Conservation (phyloP, 108 stramenopile species). For the Skeletonema marinoi region DNA sequence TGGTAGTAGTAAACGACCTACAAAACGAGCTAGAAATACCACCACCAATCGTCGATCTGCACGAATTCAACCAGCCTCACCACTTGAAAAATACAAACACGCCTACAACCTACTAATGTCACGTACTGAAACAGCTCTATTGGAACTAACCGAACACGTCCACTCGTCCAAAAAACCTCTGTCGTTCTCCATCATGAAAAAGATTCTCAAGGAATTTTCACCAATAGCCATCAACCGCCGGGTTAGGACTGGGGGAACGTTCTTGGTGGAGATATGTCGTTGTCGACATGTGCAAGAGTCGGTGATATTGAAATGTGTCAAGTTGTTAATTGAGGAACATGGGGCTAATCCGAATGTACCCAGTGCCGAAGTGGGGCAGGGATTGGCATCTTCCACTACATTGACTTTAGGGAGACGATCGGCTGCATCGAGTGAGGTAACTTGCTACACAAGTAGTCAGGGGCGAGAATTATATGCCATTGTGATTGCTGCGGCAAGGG, state of each 20-base stretch:
- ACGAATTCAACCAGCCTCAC: constrained; percentile 34
- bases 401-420: constrained; percentile 8
- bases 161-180: constrained; percentile 50
- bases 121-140: constrained; percentile 37
- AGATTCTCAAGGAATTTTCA: constrained; percentile 66
- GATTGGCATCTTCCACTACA: constrained; percentile 4
- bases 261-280: constrained; percentile 81
- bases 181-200: constrained; percentile 47
- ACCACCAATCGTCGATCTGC: constrained; percentile 31
- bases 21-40: constrained; percentile 6
- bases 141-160: constrained; percentile 34
- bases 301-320: constrained; percentile 68
- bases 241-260: constrained; percentile 74
- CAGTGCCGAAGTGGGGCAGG: constrained; percentile 49
- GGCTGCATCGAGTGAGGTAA: constrained; percentile 16
- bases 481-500: constrained; percentile 79
- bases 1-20: background rate
- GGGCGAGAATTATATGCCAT: constrained; percentile 63
- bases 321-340: constrained; percentile 64
- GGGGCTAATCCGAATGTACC: constrained; percentile 71
- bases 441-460: constrained; percentile 22
- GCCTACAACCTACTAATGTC: constrained; percentile 36
- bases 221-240: constrained; percentile 72
- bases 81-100: constrained; percentile 47
- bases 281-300: constrained; percentile 60